Conservation (phyloP, 768 basidiomycete genomes). For the Tulasnella sp. region DNA sequence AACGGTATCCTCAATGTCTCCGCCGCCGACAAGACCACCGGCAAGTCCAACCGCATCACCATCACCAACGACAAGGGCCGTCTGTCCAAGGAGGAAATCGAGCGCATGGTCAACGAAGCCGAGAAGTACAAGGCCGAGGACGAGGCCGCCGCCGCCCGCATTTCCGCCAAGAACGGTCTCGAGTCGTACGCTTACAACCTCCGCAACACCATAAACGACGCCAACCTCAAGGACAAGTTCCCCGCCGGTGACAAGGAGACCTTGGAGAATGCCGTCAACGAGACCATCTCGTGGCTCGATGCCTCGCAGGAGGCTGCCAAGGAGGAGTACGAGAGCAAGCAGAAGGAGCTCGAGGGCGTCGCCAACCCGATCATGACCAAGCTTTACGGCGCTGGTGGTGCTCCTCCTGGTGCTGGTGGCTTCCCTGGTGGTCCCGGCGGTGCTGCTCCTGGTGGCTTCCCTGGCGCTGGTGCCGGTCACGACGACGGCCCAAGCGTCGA, state of each 20-base stretch:
- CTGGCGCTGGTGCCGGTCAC: constrained; percentile 34
- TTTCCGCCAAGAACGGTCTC: constrained; percentile 46
- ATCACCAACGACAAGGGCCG: constrained; percentile 50
- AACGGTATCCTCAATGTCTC: constrained; percentile 48
- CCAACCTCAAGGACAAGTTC: constrained; percentile 43
- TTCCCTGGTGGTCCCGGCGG: constrained; percentile 37
- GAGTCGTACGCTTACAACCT: constrained; percentile 49
- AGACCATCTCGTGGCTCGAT: constrained; percentile 43
- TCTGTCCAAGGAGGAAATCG: constrained; percentile 54
- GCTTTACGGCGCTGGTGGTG: constrained; percentile 40
- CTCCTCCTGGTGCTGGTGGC: constrained; percentile 36
- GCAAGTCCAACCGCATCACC: constrained; percentile 43
- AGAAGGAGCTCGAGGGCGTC: constrained; percentile 44
- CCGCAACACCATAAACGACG: constrained; percentile 43
- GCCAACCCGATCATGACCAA: constrained; percentile 42
- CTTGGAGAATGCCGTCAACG: constrained; percentile 40
- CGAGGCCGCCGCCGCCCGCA: constrained; percentile 37
- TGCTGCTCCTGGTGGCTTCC: constrained; percentile 36
- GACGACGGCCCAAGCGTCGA: constrained; percentile 41
- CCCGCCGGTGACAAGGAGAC: constrained; percentile 40
- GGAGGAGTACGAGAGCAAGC: constrained; percentile 44
- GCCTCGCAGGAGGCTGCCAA: constrained; percentile 43
- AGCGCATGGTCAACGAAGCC: constrained; percentile 53
- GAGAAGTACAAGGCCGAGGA: constrained; percentile 41
- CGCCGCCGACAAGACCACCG: constrained; percentile 45